Percentiles rank a stretch among this genome's conserved stretches.
Conservation (phyloP, 1,284 basidiomycete species). For the Ceratobasidium sp. region DNA sequence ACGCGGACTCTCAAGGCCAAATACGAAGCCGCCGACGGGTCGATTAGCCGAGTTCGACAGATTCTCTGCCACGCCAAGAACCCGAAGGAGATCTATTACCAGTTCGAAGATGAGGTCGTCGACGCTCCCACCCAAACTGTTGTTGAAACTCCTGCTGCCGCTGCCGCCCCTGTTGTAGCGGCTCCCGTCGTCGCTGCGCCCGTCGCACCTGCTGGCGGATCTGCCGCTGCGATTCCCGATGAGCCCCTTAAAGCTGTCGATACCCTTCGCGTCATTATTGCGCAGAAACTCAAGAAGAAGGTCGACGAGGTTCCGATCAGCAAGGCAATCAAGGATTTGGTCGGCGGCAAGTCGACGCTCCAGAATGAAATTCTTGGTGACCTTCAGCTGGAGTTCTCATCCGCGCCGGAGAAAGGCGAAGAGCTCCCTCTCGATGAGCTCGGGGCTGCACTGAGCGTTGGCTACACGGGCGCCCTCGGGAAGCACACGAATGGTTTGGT, state of each 20-base stretch:
- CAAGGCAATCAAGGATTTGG: constrained; percentile 98
- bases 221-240: constrained; percentile 85
- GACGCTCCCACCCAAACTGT: constrained; percentile 63
- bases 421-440: constrained; percentile 97
- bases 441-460: constrained; percentile 84
- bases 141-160: constrained; percentile 57
- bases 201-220: constrained; percentile 64
- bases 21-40: constrained; percentile 92
- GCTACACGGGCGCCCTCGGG: constrained; percentile 89
- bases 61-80: constrained; percentile 97
- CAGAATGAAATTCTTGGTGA: constrained; percentile 98
- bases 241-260: constrained; percentile 93
- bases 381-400: constrained; percentile 89
- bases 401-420: constrained; percentile 97
- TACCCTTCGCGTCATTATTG: constrained; percentile 89
- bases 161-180: constrained; percentile 63
- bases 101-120: constrained; percentile 90
- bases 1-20: constrained; percentile 95
- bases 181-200: constrained; percentile 63
- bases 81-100: constrained; percentile 96
- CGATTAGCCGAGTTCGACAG: constrained; percentile 81
- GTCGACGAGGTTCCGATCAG: constrained; percentile 90
- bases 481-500: constrained; percentile 96
- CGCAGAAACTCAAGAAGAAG: constrained; percentile 98
- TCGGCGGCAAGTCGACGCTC: constrained; percentile 97